Evolutionary conservation across 805 yeast species (phyloP).

Genomic region (Saccharomycopsis sp.): DNA sequence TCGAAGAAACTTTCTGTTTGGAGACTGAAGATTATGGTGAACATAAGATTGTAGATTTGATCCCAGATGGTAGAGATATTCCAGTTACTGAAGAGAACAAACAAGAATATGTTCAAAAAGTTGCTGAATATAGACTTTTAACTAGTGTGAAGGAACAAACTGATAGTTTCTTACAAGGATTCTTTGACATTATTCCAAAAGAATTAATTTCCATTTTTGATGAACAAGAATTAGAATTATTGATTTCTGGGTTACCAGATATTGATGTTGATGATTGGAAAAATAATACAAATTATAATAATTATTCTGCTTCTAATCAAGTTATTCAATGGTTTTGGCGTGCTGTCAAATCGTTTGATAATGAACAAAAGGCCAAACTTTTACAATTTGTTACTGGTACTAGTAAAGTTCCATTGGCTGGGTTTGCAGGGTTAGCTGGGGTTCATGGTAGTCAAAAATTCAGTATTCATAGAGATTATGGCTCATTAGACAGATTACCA

Average conservation of each 20-base stretch:
- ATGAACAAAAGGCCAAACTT: constrained; percentile 87
- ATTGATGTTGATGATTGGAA: constrained; percentile 96
- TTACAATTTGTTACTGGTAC: constrained; percentile 97
- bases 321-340: constrained; percentile 98
- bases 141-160: constrained; percentile 80
- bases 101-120: constrained; percentile 73
- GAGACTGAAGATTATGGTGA: constrained; percentile 93
- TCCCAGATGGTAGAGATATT: constrained; percentile 72
- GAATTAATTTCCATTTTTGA: constrained; percentile 80
- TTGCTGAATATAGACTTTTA: constrained; percentile 80
- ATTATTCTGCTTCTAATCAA: constrained; percentile 71
- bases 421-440: constrained; percentile 84
- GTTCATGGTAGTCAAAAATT: constrained; percentile 80
- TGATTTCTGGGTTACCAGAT: constrained; percentile 92
- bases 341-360: constrained; percentile 88
- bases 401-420: constrained; percentile 88
- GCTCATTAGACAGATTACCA: constrained; percentile 77
- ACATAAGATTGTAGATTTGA: constrained; percentile 70
- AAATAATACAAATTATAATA: constrained; percentile 67
- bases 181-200: constrained; percentile 80
- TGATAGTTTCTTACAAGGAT: constrained; percentile 76
- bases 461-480: constrained; percentile 83
- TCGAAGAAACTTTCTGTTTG: constrained; percentile 88
- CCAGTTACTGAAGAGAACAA: constrained; percentile 88
- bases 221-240: constrained; percentile 88